Evolutionary conservation across 352 stramenopile genomes (phyloP).

Genomic region (Phytophthora ramorum): DNA sequence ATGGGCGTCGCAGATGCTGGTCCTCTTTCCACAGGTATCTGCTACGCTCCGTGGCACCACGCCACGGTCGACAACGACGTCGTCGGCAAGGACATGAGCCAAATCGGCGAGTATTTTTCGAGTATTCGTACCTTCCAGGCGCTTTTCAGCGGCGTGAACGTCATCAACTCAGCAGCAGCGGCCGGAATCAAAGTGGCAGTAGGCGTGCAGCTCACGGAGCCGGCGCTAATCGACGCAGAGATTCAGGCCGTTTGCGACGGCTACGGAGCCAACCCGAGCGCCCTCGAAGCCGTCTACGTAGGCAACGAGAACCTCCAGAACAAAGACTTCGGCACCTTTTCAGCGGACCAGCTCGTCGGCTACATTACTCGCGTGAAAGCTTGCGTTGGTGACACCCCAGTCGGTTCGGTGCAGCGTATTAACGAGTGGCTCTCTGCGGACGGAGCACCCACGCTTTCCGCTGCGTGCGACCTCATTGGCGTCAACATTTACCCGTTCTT

Average conservation of each 20-base stretch:
- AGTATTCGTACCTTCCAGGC: slow-evolving; percentile 77
- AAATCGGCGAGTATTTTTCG: slow-evolving; percentile 57
- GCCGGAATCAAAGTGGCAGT: slow-evolving; percentile 71
- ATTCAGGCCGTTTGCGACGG: slow-evolving; percentile 73
- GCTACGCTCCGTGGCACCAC: slow-evolving; percentile 51
- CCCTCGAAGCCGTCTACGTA: slow-evolving; percentile 73
- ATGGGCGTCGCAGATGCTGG: slow-evolving; percentile 19
- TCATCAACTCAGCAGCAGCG: slow-evolving; percentile 50
- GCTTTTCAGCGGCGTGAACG: slow-evolving; percentile 66
- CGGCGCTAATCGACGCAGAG: slow-evolving; percentile 46
- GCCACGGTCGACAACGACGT: slow-evolving; percentile 40
- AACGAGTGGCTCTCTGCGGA: slow-evolving; percentile 65
- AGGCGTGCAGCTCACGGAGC: slow-evolving; percentile 70
- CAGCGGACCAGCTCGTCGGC: slow-evolving; percentile 45
- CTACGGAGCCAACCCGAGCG: slow-evolving; percentile 41
- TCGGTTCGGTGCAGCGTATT: slow-evolving; percentile 82
- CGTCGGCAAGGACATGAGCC: slow-evolving; percentile 47
- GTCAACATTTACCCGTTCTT: slow-evolving; percentile 89
- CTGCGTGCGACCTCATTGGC: slow-evolving; percentile 34
- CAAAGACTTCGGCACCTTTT: slow-evolving; percentile 49
- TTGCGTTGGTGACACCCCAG: slow-evolving; percentile 49
- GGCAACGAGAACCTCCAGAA: slow-evolving; percentile 84
- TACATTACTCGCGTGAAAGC: slow-evolving; percentile 66
- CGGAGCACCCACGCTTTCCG: slow-evolving; percentile 39
- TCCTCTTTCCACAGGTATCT: slow-evolving; percentile 33